Conservation (phyloP, 129 eudicot species). For the Pulicaria dysenterica region DNA sequence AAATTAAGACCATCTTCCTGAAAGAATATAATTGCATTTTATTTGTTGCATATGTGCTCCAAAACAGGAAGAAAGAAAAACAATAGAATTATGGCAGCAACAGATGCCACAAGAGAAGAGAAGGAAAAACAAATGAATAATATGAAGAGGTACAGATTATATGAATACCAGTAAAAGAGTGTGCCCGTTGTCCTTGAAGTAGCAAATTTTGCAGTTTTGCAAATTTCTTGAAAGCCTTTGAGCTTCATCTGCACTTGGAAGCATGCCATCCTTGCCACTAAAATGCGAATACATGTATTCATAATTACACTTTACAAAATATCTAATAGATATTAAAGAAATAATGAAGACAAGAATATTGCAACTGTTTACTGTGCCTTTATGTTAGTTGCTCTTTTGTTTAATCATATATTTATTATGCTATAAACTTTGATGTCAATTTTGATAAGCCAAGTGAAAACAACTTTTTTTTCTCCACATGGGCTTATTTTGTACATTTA, state of each 20-base stretch:
- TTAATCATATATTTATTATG: not conserved
- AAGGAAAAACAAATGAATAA: constrained; percentile 8
- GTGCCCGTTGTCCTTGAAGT: constrained; percentile 75
- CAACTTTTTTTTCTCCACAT: too few relatives aligned
- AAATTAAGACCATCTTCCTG: constrained; percentile 94
- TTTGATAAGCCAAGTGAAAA: too few relatives aligned
- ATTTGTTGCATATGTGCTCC: constrained; percentile 12
- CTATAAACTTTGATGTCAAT: not conserved
- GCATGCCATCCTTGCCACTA: constrained; percentile 88
- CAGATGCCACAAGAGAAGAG: too few relatives aligned
- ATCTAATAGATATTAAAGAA: not conserved
- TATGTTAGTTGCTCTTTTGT: not conserved
- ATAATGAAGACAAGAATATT: not conserved
- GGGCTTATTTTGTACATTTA: too few relatives aligned
- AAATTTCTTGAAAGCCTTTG: constrained; percentile 54
- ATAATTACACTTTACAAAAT: not conserved
- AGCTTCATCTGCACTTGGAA: constrained; percentile 81
- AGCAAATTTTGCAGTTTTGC: constrained; percentile 62
- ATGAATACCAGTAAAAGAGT: constrained; percentile 71
- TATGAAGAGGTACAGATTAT: not conserved
- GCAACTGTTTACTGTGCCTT: too few relatives aligned
- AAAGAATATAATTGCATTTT: constrained; percentile 21
- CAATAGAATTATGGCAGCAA: too few relatives aligned
- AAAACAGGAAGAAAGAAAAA: constrained; percentile 6
- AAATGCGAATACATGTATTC: constrained; percentile 24